Evolutionary conservation across 495 filamentous ascomycete species (phyloP).

Genomic region (Aspergillus homomorphus): DNA sequence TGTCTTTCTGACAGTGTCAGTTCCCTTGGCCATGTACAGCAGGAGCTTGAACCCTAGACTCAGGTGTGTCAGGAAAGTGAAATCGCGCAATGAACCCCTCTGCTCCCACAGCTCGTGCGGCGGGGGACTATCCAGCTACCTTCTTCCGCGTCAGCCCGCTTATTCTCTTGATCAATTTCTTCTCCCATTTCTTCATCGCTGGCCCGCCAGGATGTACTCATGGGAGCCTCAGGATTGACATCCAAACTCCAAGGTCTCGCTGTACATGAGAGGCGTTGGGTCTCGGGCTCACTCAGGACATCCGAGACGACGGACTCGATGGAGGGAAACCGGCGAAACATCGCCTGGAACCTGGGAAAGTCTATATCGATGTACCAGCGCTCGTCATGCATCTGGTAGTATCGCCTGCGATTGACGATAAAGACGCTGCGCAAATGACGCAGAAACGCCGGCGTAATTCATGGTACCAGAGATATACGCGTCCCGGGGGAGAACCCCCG

Average conservation of each 20-base stretch:
- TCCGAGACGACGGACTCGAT: constrained; percentile 24
- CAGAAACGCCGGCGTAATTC: too few relatives aligned
- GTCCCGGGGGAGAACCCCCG: too few relatives aligned
- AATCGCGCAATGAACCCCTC: constrained; percentile 19
- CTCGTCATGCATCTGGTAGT: constrained; percentile 12
- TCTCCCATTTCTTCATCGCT: constrained; percentile 4
- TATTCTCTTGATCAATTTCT: not conserved
- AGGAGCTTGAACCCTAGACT: constrained; percentile 24
- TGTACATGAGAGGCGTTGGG: constrained; percentile 21
- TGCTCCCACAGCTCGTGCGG: constrained; percentile 8
- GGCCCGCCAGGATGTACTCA: not conserved
- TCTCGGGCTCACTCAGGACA: constrained; percentile 12
- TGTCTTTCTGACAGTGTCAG: not conserved
- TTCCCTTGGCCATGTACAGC: constrained; percentile 22
- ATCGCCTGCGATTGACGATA: too few relatives aligned
- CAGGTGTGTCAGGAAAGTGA: constrained; percentile 21
- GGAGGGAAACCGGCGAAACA: constrained; percentile 23
- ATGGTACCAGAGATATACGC: too few relatives aligned
- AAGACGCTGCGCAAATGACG: too few relatives aligned
- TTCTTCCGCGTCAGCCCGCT: not conserved
- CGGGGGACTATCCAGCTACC: not conserved
- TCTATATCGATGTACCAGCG: constrained; percentile 17
- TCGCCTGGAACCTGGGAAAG: not conserved
- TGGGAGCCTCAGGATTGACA: constrained; percentile 20
- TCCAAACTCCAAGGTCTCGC: constrained; percentile 25